Evolutionary conservation across 108 stramenopile genomes (phyloP).

Genomic region (Pseudonitzschia multiseries): DNA sequence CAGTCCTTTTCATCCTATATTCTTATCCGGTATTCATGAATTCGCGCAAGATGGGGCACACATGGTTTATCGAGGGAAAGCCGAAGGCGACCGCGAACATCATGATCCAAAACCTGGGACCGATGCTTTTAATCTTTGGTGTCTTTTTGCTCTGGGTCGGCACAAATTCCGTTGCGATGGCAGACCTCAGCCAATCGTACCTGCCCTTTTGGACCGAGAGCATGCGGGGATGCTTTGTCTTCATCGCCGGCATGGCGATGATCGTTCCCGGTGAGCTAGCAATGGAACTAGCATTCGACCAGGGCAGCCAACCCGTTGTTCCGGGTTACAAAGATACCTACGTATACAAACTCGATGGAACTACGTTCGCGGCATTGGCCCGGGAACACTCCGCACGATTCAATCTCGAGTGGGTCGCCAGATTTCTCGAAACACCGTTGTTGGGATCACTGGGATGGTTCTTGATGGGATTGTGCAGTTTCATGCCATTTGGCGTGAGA

Average conservation of each 20-base stretch:
- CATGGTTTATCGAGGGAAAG: constrained; percentile 19
- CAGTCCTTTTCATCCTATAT: constrained; percentile 19
- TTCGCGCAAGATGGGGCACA: constrained; percentile 32
- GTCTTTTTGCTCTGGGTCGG: constrained; percentile 31
- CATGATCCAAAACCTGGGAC: constrained; percentile 10
- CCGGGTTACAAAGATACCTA: background rate
- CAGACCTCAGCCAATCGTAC: constrained; percentile 5
- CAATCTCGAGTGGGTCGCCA: background rate
- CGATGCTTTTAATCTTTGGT: constrained; percentile 21
- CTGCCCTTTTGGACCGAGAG: constrained; percentile 21
- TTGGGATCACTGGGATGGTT: constrained; percentile 21
- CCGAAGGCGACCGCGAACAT: constrained; percentile 6
- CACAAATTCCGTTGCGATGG: constrained; percentile 18
- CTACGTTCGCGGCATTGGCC: constrained; percentile 11
- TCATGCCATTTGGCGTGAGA: constrained; percentile 24
- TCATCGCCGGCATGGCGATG: constrained; percentile 20
- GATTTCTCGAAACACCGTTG: constrained; percentile 27
- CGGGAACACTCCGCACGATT: background rate
- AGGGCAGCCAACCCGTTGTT: constrained; percentile 19
- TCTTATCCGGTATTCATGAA: constrained; percentile 15
- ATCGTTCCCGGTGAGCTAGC: constrained; percentile 27
- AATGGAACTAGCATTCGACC: constrained; percentile 30
- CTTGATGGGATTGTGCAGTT: constrained; percentile 22
- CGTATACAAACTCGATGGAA: constrained; percentile 18
- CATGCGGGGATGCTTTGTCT: constrained; percentile 18